Evolutionary conservation across 2,329 filamentous ascomycete genomes (phyloP), one percentile per base, ranked within the genome.

Genomic region (Emergomyces orientalis): DNA sequence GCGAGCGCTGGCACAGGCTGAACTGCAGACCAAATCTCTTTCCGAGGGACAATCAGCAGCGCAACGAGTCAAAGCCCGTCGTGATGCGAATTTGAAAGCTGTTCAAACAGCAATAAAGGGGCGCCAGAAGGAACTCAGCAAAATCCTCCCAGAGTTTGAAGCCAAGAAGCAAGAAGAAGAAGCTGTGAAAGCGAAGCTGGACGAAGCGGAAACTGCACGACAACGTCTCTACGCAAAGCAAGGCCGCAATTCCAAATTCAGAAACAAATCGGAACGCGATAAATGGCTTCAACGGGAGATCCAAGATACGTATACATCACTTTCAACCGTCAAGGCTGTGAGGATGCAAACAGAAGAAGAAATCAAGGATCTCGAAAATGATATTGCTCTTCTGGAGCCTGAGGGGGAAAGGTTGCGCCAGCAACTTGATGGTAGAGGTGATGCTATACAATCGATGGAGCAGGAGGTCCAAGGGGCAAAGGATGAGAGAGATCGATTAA

Each of bases 201-300:
- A 91, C 56, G 82, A 88, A 59, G 88, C 88, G 0, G 89, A 95
- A 70, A 87, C 87, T 8, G 83, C 84, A 5, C 84, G 90, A 51
- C 86, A 89, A 67, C 87, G 92, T 45, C 83, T 99, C 8, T 90
- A 96, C 71, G 90, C 89, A 59, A 99, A 99, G 75, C 93, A 99
- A 76, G 91, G 88, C 52, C 88, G 93, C 55, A 91, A 89, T 67
- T 88, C 89, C 22, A 88, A 91, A 65, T 99, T 96, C 75, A 88
- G 84, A 71, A 95, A 86, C 74, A 96, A 96, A 78, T 84, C 85
- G 9, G 91, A 97, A 72, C 87, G 95, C 52, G 93, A 99, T 74
- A 84, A 85, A 43, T 97, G 86, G 81, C 80, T 99, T 59, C 86
- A 85, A 65, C 83, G 85, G 65, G 89, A 97, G 75, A 90, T 97